These are phyloP conservation scores for Saccharomycopsis capsularis DNA, from an alignment of 805 yeast species.

Conservation along the genomic window DNA sequence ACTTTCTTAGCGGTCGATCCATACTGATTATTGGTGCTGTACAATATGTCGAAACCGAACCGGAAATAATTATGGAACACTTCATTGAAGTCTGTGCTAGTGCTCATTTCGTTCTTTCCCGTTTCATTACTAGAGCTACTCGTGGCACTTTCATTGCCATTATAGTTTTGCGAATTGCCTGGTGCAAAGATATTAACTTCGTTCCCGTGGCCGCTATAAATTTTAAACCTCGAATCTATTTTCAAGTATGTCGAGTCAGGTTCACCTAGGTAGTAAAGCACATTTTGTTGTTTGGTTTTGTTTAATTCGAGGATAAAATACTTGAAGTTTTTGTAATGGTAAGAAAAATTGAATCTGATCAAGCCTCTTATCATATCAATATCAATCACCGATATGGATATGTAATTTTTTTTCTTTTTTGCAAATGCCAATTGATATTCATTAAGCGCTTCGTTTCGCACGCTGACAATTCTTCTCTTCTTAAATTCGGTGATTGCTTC, in stretches of 20 bases:
- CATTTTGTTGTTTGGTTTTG: slow-evolving; percentile 18
- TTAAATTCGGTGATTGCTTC: not conserved
- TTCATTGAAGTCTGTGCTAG: not conserved
- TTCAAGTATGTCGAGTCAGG: slow-evolving; percentile 19
- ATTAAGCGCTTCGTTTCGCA: not conserved
- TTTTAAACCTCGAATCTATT: slow-evolving; percentile 14
- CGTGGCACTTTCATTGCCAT: not conserved
- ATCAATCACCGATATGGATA: slow-evolving; percentile 1
- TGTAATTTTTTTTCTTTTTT: not conserved
- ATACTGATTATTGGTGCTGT: slow-evolving; percentile 4
- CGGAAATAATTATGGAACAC: slow-evolving; percentile 21
- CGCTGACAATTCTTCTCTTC: not conserved
- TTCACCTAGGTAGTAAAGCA: slow-evolving; percentile 12
- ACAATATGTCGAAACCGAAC: slow-evolving; percentile 19
- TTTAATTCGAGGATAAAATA: slow-evolving; percentile 5
- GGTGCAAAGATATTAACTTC: not conserved
- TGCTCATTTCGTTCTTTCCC: not conserved
- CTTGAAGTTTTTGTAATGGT: not conserved
- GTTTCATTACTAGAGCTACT: not conserved
- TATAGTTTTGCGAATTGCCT: no score
- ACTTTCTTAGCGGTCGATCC: slow-evolving; percentile 18
- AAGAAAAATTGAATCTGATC: slow-evolving; percentile 7
- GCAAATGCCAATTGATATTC: not conserved
- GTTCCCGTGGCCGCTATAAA: slow-evolving; percentile 3
- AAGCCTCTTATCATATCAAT: slow-evolving; percentile 4